Base-by-base conservation (phyloP, 331 rosid genomes). In the Acacia pycnantha region DNA sequence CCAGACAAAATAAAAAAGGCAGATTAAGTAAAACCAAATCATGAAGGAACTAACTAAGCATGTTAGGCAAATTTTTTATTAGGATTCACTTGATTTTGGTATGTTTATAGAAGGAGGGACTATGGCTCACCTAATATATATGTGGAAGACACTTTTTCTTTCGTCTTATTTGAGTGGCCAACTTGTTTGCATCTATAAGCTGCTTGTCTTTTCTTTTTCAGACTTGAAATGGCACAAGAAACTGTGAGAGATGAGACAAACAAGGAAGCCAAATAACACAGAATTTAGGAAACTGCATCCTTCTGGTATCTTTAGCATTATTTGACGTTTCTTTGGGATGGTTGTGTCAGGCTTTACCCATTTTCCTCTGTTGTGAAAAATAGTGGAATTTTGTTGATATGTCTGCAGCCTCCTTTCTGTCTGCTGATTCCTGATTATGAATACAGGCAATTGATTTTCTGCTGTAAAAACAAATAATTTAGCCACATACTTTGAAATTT, bases 171-270 rank as follows among this genome's bases (percentile, higher is more conserved):
- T 96, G 90, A 90, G 74, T 96, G 99, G 98, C 88, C 97, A 2
- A 89, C 95, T 64, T 94, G 97, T 81, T 80, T 91, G 56, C 91
- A 93, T 76, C 97, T 96, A 65, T 97, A 94, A 87, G 98, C 98
- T 33, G 83, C 97, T 56, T 93, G 93, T 69, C 93, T 93, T 77
- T 21, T 89, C 41, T 35, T 35, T 0, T 92, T 86, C 33, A 86
- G 84, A 81, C 97, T 93, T 16, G 90, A 92, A 56, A 95, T 93
- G 98, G 95, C 98, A 47, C 98, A 91, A 67, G 91, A 95, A 83
- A 88, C 94, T 46, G 94, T 33, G 41, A 93, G 88, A 81, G 95
- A 92, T 76, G 97, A 90, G 61, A 89, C 97, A 58, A 88, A 88
- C 87, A 87, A 91, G 87, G 97, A 93, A 86, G 91, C 94, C 79